Conservation (phyloP, 192 early-diverging fungal genomes). For the Coemansia guatemalensis region DNA sequence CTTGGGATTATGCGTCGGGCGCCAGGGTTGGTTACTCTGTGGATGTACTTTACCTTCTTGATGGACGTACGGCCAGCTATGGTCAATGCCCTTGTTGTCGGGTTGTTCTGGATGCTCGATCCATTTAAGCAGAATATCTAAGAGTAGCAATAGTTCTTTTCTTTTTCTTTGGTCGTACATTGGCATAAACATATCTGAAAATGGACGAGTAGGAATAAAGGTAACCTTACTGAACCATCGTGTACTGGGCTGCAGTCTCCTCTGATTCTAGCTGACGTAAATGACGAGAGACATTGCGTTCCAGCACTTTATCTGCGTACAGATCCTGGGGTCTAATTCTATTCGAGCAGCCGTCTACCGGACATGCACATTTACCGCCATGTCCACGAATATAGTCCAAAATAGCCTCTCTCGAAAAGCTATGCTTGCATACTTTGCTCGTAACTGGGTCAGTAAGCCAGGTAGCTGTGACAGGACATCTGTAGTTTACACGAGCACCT, state of each 20-base stretch:
- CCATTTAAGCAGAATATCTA: constrained; percentile 29
- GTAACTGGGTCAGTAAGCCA: constrained; percentile 58
- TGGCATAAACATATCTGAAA: not conserved
- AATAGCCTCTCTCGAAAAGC: constrained; percentile 55
- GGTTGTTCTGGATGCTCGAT: constrained; percentile 36
- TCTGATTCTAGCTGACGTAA: constrained; percentile 36
- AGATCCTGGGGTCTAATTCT: constrained; percentile 28
- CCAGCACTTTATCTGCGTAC: constrained; percentile 48
- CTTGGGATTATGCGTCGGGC: constrained; percentile 71
- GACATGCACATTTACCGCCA: constrained; percentile 20
- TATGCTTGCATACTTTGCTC: constrained; percentile 56
- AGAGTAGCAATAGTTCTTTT: too few species aligned
- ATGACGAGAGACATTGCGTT: constrained; percentile 52
- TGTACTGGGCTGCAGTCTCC: constrained; percentile 35
- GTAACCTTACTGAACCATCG: constrained; percentile 23
- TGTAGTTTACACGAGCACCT: constrained; percentile 31
- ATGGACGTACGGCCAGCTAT: constrained; percentile 43
- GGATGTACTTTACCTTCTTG: constrained; percentile 58
- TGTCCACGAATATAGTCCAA: constrained; percentile 21
- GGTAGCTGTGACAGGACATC: constrained; percentile 56
- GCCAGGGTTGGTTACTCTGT: constrained; percentile 70
- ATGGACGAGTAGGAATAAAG: too few species aligned
- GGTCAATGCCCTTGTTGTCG: constrained; percentile 29
- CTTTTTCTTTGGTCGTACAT: not conserved
- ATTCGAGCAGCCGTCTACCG: constrained; percentile 49